Evolutionary conservation across 2,329 filamentous ascomycete species (phyloP), one percentile per base, ranked within the genome.

Genomic region (Pseudogymnoascus sp.): DNA sequence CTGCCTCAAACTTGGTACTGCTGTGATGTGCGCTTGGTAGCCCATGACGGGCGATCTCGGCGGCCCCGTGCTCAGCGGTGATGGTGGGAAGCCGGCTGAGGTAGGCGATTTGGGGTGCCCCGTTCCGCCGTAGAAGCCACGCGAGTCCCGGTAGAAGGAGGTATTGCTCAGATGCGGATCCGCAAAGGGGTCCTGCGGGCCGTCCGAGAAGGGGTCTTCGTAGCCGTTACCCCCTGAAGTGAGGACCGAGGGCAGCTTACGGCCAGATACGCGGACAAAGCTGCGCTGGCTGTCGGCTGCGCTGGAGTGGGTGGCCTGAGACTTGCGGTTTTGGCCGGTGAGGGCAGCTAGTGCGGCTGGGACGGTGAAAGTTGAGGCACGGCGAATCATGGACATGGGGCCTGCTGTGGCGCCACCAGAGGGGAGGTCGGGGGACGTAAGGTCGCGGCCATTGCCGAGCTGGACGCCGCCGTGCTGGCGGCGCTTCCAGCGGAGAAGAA

Each of bases 221-320:
- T 84, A 87, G 1, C 85, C 85, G 69, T 87, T 85, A 5, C 85
- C 85, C 12, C 85, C 85, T 55, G 77, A 78, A 63, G 83, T 78
- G 37, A 88, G 73, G 8, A 87, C 85, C 1, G 86, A 84, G 3
- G 83, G 82, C 62, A 88, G 71, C 68, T 87, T 88, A 68, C 80
- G 80, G 64, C 86, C 86, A 5, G 85, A 86, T 1, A 88, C 81
- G 31, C 84, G 82, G 65, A 86, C 82, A 70, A 88, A 88, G 0
- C 84, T 82, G 64, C 78, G 76, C 69, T 87, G 39, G 18, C 39
- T 42, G 39, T 42, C 39, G 10, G 39, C 39, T 1, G 39, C 10
- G 39, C 18, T 42, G 39, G 39, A 42, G 71, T 70, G 13, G 69
- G 69, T 36, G 69, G 68, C 39, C 69, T 58, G 65, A 71, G 68